Conservation (phyloP, 345 rosid species). For the Gossypium anomalum region DNA sequence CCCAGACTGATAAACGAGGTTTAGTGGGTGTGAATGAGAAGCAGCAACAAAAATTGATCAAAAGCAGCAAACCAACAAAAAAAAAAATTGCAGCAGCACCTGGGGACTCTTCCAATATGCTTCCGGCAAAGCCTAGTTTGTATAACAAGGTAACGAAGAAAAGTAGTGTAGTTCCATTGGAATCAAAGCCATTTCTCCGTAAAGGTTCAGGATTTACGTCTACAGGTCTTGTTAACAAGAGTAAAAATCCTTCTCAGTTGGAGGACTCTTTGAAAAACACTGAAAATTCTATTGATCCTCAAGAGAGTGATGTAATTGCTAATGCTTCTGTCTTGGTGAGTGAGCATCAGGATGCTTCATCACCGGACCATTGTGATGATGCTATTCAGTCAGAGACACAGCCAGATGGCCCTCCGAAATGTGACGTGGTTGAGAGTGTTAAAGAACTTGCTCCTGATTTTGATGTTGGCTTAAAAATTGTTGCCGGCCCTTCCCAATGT, state of each 20-base stretch:
- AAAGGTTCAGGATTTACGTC: constrained; percentile 37
- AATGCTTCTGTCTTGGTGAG: constrained; percentile 25
- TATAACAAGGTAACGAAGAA: constrained; percentile 50
- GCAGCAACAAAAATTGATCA: constrained; percentile 27
- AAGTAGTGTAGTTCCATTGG: constrained; percentile 58
- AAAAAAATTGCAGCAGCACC: constrained; percentile 29
- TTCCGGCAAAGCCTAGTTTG: constrained; percentile 42
- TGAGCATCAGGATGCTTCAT: constrained; percentile 24
- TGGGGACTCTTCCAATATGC: constrained; percentile 27
- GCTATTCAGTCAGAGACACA: constrained; percentile 27
- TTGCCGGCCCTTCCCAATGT: constrained; percentile 5
- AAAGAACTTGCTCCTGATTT: constrained; percentile 21
- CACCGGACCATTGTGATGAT: constrained; percentile 20
- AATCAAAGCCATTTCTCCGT: constrained; percentile 46
- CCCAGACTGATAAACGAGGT: constrained; percentile 22
- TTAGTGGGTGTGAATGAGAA: constrained; percentile 32
- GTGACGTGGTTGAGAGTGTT: constrained; percentile 23
- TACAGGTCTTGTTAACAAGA: not conserved
- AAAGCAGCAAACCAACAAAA: constrained; percentile 34
- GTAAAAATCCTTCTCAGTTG: constrained; percentile 20
- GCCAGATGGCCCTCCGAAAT: constrained; percentile 19
- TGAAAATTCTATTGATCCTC: constrained; percentile 28
- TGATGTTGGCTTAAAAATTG: constrained; percentile 27
- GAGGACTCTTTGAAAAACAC: constrained; percentile 28
- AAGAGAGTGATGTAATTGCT: constrained; percentile 25